Base-by-base conservation (phyloP, 352 stramenopile genomes). In the Nothophytophthora sp. region DNA sequence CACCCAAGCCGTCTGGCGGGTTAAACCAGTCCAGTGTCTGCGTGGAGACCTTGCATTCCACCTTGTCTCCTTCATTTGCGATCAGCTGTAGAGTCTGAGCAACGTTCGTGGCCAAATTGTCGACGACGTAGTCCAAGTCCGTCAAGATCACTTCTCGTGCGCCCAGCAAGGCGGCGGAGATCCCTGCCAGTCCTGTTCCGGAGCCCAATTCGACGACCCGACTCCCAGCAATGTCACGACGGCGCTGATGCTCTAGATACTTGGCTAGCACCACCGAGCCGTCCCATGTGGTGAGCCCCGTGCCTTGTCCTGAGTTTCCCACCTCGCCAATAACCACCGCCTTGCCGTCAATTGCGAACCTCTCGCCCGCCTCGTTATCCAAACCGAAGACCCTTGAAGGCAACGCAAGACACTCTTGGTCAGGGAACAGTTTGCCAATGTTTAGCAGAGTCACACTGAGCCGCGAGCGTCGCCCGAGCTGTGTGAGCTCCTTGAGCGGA, bases 221-320 rank as follows among this genome's bases (percentile, higher is more conserved):
- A 44, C 46, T 69, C 12, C 67, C 74, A 15, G 33, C 28, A 30
- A 93, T 45, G 5, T 45, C 42, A 22, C 30, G 36, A 9, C 43
- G 50, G n/a, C 60, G 63, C 19, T 64, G 44, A 33, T 89, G 58
- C 63, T 97, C 89, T 9, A 97, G 55, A 61, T 96, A 96, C 64
- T 97, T 97, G 9, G 88, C 88, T n/a, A 97, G 63, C 28, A 97
- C 76, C 4, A 96, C 76, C 8, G 90, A 88, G 34, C 90, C 90
- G 59, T 97, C 90, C 89, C 90, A 97, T 9, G 89, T 96, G 18
- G 86, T 96, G 30, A 96, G 62, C 4, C 90, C 90, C 10, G 90
- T 97, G 35, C 89, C 90, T 39, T 87, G 62, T 20, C 83, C 82
- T 1, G 85, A 88, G 59, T 96, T 96, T 35, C 77, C 77, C 36